phyloP scores from a whole-genome alignment of 129 eudicot species.

The Logfia minima region DNA sequence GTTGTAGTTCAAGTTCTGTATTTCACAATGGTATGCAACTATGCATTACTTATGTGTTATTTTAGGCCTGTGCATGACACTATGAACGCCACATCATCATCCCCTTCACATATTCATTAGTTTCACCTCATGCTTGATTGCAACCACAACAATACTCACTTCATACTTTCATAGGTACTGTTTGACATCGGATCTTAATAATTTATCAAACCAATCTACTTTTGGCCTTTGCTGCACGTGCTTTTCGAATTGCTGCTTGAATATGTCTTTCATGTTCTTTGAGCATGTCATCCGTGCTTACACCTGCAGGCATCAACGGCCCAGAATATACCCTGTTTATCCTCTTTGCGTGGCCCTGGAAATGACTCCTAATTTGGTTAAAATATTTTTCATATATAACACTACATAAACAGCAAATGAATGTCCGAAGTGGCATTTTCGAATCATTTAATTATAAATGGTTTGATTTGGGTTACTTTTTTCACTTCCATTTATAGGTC shows the following conservation, averaged over 20 bases:
- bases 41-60: constrained; percentile 23
- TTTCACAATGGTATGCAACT: constrained; percentile 28
- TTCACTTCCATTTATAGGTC: background rate
- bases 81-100: constrained; percentile 20
- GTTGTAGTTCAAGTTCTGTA: background rate
- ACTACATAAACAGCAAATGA: background rate
- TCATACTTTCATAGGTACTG: background rate
- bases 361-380: constrained; percentile 12
- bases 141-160: constrained; percentile 18
- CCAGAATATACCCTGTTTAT: constrained; percentile 71
- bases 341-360: constrained; percentile 56
- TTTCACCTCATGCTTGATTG: constrained; percentile 10
- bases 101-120: background rate
- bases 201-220: constrained; percentile 27
- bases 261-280: constrained; percentile 80
- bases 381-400: constrained; percentile 5
- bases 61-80: constrained; percentile 17
- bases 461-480: background rate
- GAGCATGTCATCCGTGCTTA: constrained; percentile 81
- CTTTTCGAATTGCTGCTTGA: constrained; percentile 77
- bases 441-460: background rate
- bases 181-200: constrained; percentile 12
- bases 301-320: constrained; percentile 69
- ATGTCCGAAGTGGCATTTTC: background rate
- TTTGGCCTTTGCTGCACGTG: constrained; percentile 52